These are phyloP conservation scores for Neocallimastix lanati DNA, from an alignment of 192 early-diverging fungal species.

Conservation along the genomic window DNA sequence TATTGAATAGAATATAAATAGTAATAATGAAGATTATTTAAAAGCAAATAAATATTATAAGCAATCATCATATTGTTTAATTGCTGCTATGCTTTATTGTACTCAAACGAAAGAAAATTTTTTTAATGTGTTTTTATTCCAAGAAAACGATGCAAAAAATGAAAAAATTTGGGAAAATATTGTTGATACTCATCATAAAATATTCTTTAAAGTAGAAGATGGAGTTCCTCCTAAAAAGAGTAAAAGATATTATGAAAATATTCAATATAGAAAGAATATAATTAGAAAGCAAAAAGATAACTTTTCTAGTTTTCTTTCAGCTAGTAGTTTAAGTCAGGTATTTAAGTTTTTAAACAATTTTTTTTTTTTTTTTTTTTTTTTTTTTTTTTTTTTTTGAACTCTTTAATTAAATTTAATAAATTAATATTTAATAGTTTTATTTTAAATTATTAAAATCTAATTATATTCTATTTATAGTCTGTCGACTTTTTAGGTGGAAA, in stretches of 20 bases:
- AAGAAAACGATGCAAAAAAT: constrained; percentile 24
- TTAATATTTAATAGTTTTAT: no score
- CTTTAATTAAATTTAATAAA: no score
- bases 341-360: no score
- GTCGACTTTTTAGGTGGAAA: background rate
- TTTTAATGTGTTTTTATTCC: constrained; percentile 37
- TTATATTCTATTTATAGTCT: no score
- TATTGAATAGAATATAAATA: background rate
- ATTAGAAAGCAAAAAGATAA: constrained; percentile 15
- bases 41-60: constrained; percentile 10
- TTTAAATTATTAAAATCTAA: no score
- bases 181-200: constrained; percentile 16
- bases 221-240: constrained; percentile 9
- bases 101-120: constrained; percentile 34
- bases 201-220: background rate
- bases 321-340: constrained; percentile 41
- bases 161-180: constrained; percentile 43
- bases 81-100: constrained; percentile 26
- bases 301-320: constrained; percentile 32
- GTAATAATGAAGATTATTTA: background rate
- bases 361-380: no score
- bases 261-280: constrained; percentile 4
- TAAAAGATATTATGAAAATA: constrained; percentile 7
- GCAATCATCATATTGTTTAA: constrained; percentile 34
- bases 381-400: no score